Base-by-base conservation (phyloP, 2,329 filamentous ascomycete species). In the Colletotrichum limetticola region DNA sequence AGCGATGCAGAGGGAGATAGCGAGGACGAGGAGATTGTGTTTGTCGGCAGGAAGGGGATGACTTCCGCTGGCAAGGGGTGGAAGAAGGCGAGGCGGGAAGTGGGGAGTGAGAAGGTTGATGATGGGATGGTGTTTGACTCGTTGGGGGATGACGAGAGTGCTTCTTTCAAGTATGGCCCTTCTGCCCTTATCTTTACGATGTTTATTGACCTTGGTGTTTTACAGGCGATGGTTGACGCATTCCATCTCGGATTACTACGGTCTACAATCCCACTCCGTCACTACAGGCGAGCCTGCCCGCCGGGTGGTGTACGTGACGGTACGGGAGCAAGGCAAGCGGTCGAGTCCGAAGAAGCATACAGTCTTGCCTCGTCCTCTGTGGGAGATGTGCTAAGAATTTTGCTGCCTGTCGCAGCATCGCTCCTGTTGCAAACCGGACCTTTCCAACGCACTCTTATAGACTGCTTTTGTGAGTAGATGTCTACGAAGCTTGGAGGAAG, bases 181-280 rank as follows among this genome's bases (percentile, higher is more conserved):
- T n/a, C n/a, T n/a, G n/a, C n/a, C n/a, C n/a, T 9, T 30, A 7
- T 26, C 53, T 55, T 11, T 22, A 5, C 32, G 32, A 35, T 35
- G 32, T 6, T 58, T 74, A 58, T 66, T 74, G 37, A 76, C 76
- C 77, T 66, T 74, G 32, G 75, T 75, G 77, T 65, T 74, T 46
- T 42, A 14, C n/a, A 96, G 94, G 76, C 93, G 96, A 75, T 98
- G 95, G 94, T 90, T 98, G 66, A 94, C 97, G 1, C 95, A 98
- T 82, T 93, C 94, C 71, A 95, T 98, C 75, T 96, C 94, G 11
- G 91, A 93, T 53, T 98, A 98, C 82, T 98, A 98, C 80, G 95
- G 95, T 57, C 88, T 98, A 69, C 90, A 91, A 74, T 98, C 95
- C 24, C 95, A 92, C 85, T 95, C 94, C 5, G 90, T 96, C 72